Conservation (phyloP, 2,329 filamentous ascomycete species). For the Stagonosporopsis chrysanthemi region DNA sequence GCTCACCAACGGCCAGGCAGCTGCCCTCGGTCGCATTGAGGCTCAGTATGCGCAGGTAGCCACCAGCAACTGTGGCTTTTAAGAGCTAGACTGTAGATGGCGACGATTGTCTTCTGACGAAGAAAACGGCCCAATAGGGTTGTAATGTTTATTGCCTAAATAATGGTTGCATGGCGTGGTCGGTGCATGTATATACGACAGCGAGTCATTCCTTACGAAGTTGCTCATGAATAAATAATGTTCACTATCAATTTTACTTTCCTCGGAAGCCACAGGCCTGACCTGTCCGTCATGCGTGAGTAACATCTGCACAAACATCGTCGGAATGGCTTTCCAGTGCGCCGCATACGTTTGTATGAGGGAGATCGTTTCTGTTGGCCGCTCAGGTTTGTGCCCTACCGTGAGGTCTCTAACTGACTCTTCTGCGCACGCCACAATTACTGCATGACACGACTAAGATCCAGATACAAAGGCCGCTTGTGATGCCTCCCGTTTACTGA, state of each 20-base stretch:
- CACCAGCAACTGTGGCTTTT: slow-evolving; percentile 46
- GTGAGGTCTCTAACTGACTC: too few species aligned
- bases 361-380: too few species aligned
- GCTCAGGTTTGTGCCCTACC: too few species aligned
- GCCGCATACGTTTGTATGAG: too few species aligned
- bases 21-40: slow-evolving; percentile 54
- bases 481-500: too few species aligned
- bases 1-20: slow-evolving; percentile 58
- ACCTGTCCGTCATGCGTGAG: too few species aligned
- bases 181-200: slow-evolving; percentile 12
- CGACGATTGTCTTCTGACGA: not conserved
- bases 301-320: too few species aligned
- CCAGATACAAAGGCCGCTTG: too few species aligned
- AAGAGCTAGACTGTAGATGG: not conserved
- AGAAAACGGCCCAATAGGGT: not conserved
- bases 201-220: slow-evolving; percentile 19
- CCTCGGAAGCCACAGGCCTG: not conserved
- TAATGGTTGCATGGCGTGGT: slow-evolving; percentile 14
- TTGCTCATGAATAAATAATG: not conserved
- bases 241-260: not conserved
- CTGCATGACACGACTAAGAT: too few species aligned
- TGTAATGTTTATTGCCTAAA: slow-evolving; percentile 21
- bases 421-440: too few species aligned
- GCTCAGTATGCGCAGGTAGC: slow-evolving; percentile 50
- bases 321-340: too few species aligned